Percentiles rank a stretch among this genome's conserved stretches.
phyloP scores from a whole-genome alignment of 352 stramenopile genomes.

The Phytophthora crassamura region DNA sequence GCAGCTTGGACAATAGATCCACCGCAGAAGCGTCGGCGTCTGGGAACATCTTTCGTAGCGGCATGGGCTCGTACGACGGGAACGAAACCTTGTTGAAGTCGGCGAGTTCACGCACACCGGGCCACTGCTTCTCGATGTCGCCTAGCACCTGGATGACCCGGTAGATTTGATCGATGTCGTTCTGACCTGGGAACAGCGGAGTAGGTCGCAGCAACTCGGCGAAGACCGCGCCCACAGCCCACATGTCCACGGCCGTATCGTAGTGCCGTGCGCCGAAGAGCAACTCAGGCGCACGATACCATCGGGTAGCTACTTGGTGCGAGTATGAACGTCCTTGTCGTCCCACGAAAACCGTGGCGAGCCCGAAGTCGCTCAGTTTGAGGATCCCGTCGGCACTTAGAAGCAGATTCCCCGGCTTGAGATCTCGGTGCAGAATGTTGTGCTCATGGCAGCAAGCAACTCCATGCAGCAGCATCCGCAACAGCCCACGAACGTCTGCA shows the following conservation, averaged over 20 bases:
- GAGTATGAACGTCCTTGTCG: constrained; percentile 50
- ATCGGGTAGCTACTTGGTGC: constrained; percentile 82
- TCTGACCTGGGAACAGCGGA: constrained; percentile 81
- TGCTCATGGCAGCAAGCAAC: constrained; percentile 67
- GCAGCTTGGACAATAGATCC: constrained; percentile 56
- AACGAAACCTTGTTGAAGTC: constrained; percentile 81
- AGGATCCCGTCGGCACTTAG: constrained; percentile 57
- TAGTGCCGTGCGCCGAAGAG: constrained; percentile 78
- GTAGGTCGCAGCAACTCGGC: constrained; percentile 67
- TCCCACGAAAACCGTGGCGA: constrained; percentile 68
- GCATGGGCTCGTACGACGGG: constrained; percentile 55
- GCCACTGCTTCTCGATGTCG: constrained; percentile 61
- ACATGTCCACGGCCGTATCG: constrained; percentile 73
- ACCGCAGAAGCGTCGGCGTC: constrained; percentile 49
- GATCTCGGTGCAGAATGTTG: constrained; percentile 75
- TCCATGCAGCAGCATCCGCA: constrained; percentile 75
- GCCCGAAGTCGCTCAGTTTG: constrained; percentile 85
- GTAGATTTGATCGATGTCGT: constrained; percentile 85
- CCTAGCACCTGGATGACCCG: constrained; percentile 75
- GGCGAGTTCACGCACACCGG: constrained; percentile 52
- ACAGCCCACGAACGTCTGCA: constrained; percentile 56
- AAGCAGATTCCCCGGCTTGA: constrained; percentile 81
- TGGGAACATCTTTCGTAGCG: constrained; percentile 51
- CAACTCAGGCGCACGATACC: constrained; percentile 84
- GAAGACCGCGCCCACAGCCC: constrained; percentile 70